Evolutionary conservation across 1,139 yeast species (phyloP).

Genomic region (Kurtzmaniella quercitrusa): DNA sequence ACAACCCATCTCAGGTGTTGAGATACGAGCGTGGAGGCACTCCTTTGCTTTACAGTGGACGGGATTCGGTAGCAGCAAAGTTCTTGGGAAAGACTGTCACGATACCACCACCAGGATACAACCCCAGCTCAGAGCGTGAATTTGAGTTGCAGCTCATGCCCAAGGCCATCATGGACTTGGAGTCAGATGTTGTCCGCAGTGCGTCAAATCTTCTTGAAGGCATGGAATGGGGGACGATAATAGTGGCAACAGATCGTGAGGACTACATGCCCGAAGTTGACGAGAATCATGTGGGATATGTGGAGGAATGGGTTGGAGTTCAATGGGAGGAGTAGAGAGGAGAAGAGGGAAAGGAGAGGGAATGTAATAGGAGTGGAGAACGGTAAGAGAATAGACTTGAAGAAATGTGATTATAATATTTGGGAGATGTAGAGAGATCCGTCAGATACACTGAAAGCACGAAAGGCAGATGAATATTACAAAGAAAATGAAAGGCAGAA

Average conservation of each 20-base stretch:
- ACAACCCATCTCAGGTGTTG: slow-evolving; percentile 81
- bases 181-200: slow-evolving; percentile 28
- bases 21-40: slow-evolving; percentile 74
- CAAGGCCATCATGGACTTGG: slow-evolving; percentile 79
- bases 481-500: too few relatives aligned
- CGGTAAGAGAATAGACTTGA: not conserved
- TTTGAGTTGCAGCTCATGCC: slow-evolving; percentile 96
- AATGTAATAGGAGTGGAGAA: not conserved
- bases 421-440: too few relatives aligned
- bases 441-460: too few relatives aligned
- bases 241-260: slow-evolving; percentile 74
- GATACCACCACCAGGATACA: slow-evolving; percentile 51
- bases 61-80: slow-evolving; percentile 48
- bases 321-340: slow-evolving; percentile 80
- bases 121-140: slow-evolving; percentile 59
- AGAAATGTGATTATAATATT: too few relatives aligned
- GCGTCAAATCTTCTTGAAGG: slow-evolving; percentile 50
- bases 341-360: not conserved
- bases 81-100: slow-evolving; percentile 26
- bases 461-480: too few relatives aligned
- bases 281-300: slow-evolving; percentile 68
- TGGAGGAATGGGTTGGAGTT: slow-evolving; percentile 89
- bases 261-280: slow-evolving; percentile 64
- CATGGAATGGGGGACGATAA: slow-evolving; percentile 97
- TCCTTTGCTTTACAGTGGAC: slow-evolving; percentile 70